phyloP scores from a whole-genome alignment of 2,329 filamentous ascomycete species.

The Thelonectria rubi region DNA sequence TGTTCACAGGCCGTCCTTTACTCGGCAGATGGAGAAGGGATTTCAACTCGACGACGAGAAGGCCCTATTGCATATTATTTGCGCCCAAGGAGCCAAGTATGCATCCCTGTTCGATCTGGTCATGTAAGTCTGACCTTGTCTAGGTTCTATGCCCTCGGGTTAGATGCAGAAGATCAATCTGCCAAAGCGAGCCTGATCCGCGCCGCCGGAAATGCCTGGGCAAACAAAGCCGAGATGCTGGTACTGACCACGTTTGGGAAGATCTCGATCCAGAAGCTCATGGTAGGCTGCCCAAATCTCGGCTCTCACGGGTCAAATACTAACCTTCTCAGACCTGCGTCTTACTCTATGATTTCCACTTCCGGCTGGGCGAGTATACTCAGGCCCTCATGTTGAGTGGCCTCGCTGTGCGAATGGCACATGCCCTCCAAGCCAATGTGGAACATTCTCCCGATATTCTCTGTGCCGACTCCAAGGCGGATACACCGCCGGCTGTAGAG shows the following conservation, averaged over 20 bases:
- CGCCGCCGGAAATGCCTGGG: constrained; percentile 51
- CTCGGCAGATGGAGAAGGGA: constrained; percentile 50
- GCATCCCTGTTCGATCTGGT: constrained; percentile 2
- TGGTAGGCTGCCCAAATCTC: constrained; percentile 41
- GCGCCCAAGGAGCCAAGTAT: constrained; percentile 52
- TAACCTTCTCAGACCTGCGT: constrained; percentile 46
- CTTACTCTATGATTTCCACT: constrained; percentile 52
- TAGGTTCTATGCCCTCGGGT: constrained; percentile 48
- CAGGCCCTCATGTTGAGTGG: constrained; percentile 54
- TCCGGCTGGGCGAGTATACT: constrained; percentile 51
- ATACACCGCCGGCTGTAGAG: constrained; percentile 48
- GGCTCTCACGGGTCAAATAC: neutral
- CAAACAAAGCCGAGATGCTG: constrained; percentile 49
- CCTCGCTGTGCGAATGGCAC: constrained; percentile 53
- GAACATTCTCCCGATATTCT: constrained; percentile 51
- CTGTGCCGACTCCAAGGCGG: constrained; percentile 46
- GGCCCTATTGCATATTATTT: constrained; percentile 49
- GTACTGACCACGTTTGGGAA: constrained; percentile 51
- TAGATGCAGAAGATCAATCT: constrained; percentile 44
- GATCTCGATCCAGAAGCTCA: constrained; percentile 51
- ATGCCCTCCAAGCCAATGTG: constrained; percentile 52
- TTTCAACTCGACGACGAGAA: constrained; percentile 49
- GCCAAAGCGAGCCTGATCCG: constrained; percentile 44
- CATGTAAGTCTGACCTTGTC: constrained; percentile 12
- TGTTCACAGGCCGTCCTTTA: constrained; percentile 52